Percentiles rank a stretch among this genome's conserved stretches.
Evolutionary conservation across 2,329 filamentous ascomycete genomes (phyloP).

Genomic region (Epichloe sylvatica): DNA sequence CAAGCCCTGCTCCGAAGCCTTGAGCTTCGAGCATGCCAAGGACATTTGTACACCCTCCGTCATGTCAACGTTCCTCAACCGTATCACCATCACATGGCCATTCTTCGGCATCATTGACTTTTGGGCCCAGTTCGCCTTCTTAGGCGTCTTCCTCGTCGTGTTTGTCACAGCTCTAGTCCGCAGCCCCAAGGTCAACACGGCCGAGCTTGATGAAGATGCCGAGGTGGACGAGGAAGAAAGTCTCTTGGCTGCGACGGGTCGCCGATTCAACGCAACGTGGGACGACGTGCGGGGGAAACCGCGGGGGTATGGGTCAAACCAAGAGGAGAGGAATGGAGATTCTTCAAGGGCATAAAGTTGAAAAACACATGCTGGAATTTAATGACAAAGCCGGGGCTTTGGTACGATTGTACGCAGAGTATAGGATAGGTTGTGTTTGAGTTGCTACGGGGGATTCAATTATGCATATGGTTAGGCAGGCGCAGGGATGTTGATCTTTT

Average conservation of each 20-base stretch:
- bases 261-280: slow-evolving; percentile 77
- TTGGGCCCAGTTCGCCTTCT: slow-evolving; percentile 89
- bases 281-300: slow-evolving; percentile 57
- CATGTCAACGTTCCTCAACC: slow-evolving; percentile 84
- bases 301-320: slow-evolving; percentile 8
- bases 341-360: slow-evolving; percentile 1
- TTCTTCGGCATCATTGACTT: slow-evolving; percentile 89
- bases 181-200: slow-evolving; percentile 61
- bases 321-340: slow-evolving; percentile 5
- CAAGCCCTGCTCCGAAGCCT: slow-evolving; percentile 66
- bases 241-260: slow-evolving; percentile 66
- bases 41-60: slow-evolving; percentile 83
- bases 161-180: slow-evolving; percentile 69
- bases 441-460: no score
- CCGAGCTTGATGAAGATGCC: slow-evolving; percentile 73
- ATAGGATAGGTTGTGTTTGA: not conserved
- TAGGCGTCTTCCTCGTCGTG: slow-evolving; percentile 70
- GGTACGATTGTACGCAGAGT: not conserved
- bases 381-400: not conserved
- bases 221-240: slow-evolving; percentile 91
- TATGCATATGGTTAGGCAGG: not conserved
- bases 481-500: not conserved
- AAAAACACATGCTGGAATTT: no score
- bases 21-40: slow-evolving; percentile 54
- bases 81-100: slow-evolving; percentile 84